Conservation (phyloP, 2,329 filamentous ascomycete species). For the Akanthomyces lecanii region DNA sequence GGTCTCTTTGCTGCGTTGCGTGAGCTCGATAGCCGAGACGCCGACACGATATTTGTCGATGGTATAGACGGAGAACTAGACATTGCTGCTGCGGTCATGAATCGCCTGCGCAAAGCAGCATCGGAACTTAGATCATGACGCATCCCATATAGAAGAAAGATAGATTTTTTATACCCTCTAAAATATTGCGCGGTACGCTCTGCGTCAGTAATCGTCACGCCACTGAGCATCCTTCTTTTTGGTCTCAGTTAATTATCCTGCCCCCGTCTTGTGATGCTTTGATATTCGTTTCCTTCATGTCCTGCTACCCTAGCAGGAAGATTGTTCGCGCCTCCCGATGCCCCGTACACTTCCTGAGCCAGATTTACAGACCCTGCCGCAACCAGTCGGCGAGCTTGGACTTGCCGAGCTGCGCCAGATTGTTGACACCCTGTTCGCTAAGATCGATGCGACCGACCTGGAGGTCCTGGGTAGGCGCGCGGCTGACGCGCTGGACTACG, state of each 20-base stretch:
- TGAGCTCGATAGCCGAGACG: constrained; percentile 74
- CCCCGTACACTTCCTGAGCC: background rate
- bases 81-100: constrained; percentile 84
- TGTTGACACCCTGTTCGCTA: constrained; percentile 91
- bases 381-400: constrained; percentile 86
- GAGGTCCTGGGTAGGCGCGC: constrained; percentile 84
- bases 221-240: background rate
- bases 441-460: constrained; percentile 92
- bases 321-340: background rate
- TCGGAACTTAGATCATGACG: constrained; percentile 52
- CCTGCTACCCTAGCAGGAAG: background rate
- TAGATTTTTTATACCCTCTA: constrained; percentile 22
- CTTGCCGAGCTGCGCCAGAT: constrained; percentile 90
- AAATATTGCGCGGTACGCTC: constrained; percentile 2
- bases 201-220: background rate
- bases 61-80: constrained; percentile 76
- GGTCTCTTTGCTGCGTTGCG: constrained; percentile 84
- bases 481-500: constrained; percentile 86
- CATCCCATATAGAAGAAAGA: constrained; percentile 27
- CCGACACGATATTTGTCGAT: constrained; percentile 85
- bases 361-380: constrained; percentile 68
- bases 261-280: background rate
- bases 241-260: background rate
- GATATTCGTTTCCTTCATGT: constrained; percentile 8
- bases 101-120: constrained; percentile 74